Conservation (phyloP, 176 grass and related monocot species). For the Oryza punctata region DNA sequence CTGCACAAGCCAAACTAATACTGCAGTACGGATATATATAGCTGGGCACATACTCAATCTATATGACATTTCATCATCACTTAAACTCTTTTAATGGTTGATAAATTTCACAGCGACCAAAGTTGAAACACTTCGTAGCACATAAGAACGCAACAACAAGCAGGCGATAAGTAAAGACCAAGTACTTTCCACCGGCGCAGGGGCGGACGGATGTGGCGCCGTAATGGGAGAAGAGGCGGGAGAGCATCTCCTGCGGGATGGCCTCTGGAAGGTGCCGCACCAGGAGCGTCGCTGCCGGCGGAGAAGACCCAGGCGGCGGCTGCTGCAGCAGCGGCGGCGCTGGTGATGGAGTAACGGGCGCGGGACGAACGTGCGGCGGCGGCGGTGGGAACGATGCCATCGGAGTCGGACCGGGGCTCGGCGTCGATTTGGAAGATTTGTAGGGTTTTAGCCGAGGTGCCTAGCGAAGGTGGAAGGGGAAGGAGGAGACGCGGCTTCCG, state of each 20-base stretch:
- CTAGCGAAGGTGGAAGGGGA: no score
- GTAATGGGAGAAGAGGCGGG: conserved; percentile 85
- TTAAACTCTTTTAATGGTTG: not conserved
- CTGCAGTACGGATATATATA: not conserved
- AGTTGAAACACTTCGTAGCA: not conserved
- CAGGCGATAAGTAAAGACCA: not conserved
- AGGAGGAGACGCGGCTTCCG: no score
- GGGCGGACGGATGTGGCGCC: conserved; percentile 73
- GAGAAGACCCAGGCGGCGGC: not conserved
- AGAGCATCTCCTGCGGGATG: conserved; percentile 77
- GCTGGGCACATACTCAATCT: not conserved
- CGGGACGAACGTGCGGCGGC: not conserved
- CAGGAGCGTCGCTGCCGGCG: conserved; percentile 57
- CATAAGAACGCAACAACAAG: not conserved
- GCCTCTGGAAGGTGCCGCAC: conserved; percentile 92
- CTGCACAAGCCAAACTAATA: not conserved
- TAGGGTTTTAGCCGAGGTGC: not conserved
- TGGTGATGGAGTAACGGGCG: not conserved
- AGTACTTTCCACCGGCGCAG: conserved; percentile 79
- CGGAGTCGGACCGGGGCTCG: not conserved
- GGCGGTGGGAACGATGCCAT: conserved; percentile 39
- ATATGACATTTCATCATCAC: not conserved
- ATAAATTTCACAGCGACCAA: not conserved
- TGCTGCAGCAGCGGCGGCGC: conserved; percentile 2
- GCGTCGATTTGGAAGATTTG: not conserved